Base-by-base conservation (phyloP, 2,329 filamentous ascomycete genomes). In the Chrysoporthe cubensis region DNA sequence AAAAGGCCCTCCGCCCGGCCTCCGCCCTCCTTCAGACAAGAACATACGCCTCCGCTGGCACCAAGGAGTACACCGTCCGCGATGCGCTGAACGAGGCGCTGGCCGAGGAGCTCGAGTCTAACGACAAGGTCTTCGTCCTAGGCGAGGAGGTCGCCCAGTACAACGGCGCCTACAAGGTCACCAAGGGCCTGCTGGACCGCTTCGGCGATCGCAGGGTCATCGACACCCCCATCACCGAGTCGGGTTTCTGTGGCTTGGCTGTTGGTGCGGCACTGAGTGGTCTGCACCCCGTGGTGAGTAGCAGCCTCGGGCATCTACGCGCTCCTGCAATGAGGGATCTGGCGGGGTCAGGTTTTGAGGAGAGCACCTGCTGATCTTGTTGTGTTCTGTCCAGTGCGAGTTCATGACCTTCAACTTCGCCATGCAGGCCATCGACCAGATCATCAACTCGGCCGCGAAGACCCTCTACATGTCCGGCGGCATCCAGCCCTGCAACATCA, bases 361-460 rank as follows among this genome's bases (percentile, higher is more conserved):
- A 52, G 50, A 54, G 26, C 13, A 34, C 6, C 46, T 34, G 40
- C 46, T 64, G 54, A 56, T n/a, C 52, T 14, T 14, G 14, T 21
- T 13, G 40, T 13, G 32, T 43, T 37, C 34, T 26, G 21, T 70
- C 9, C 73, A 96, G 93, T 96, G 92, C 88, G 96, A 99, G 85
- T 99, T 99, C 88, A 99, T 99, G 96, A 99, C 96, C 77, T 98
- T 97, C 90, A 99, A 99, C 89, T 98, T 98, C 80, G 95, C 96
- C 81, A 99, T 99, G 96, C 96, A 99, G 85, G 93, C 96, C 79
- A 99, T 99, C 82, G 96, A 99, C 81, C 96, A 99, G 82, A 93
- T 99, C 79, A 94, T 99, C 89, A 99, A 99, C 90, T 98, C 95
- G 62, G 96, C 87, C 75, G 96, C 94, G 78, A 99, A 99, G 88